phyloP scores from a whole-genome alignment of 768 basidiomycete species.

The Lactarius pseudohatsudake region DNA sequence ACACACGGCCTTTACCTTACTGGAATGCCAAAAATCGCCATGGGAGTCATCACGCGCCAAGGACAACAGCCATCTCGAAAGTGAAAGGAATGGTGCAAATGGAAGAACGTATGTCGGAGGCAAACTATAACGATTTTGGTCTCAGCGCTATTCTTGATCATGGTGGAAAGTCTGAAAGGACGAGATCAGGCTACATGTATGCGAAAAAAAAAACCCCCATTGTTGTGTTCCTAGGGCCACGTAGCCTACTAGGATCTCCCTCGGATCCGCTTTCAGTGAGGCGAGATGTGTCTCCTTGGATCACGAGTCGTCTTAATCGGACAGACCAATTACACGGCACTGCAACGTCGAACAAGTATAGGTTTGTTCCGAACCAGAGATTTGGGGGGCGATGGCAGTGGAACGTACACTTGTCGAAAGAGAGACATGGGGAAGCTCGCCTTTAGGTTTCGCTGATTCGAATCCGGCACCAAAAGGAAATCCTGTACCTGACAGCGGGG shows the following conservation, averaged over 20 bases:
- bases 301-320: not conserved
- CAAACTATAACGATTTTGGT: no score
- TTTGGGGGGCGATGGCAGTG: not conserved
- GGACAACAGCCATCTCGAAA: not conserved
- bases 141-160: not conserved
- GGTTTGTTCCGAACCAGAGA: not conserved
- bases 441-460: not conserved
- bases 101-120: not conserved
- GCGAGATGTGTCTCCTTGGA: not conserved
- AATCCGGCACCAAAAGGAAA: not conserved
- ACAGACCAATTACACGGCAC: not conserved
- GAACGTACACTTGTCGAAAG: not conserved
- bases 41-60: not conserved
- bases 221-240: not conserved
- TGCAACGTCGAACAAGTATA: not conserved
- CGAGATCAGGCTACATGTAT: not conserved
- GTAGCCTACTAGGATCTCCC: not conserved
- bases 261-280: not conserved
- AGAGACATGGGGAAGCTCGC: not conserved
- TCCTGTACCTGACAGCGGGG: not conserved
- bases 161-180: not conserved
- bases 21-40: not conserved
- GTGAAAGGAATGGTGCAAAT: not conserved
- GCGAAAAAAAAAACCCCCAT: not conserved
- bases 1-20: not conserved